A percentile compares a stretch with the other conserved stretches of the same genome.
phyloP scores from a whole-genome alignment of 2,329 filamentous ascomycete genomes.

The Scedosporium boydii region DNA sequence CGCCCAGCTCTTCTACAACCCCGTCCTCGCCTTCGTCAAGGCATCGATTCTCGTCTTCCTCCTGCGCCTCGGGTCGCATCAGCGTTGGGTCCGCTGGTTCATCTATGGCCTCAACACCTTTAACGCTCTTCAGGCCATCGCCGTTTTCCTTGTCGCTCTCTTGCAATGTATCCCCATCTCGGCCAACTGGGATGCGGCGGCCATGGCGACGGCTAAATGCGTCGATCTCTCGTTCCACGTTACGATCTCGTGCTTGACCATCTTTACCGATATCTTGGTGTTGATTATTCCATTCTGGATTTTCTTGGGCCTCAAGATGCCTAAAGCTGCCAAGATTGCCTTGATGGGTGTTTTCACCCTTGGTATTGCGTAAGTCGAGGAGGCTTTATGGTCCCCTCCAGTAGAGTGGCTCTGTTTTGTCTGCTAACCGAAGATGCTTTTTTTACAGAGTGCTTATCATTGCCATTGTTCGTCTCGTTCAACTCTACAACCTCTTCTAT shows the following conservation, averaged over 20 bases:
- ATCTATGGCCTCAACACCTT: slow-evolving; percentile 13
- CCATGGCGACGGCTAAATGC: neutral
- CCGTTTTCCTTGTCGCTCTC: slow-evolving; percentile 6
- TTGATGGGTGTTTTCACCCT: slow-evolving; percentile 28
- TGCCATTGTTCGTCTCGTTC: slow-evolving; percentile 16
- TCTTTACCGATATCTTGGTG: slow-evolving; percentile 19
- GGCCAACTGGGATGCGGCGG: slow-evolving; percentile 3
- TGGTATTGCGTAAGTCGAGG: slow-evolving; percentile 22
- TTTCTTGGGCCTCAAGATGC: slow-evolving; percentile 29
- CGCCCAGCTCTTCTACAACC: slow-evolving; percentile 7
- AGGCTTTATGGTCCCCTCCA: neutral
- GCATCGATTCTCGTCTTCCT: slow-evolving; percentile 7
- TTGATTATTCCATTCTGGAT: slow-evolving; percentile 14
- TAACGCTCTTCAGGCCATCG: slow-evolving; percentile 5
- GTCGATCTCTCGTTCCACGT: slow-evolving; percentile 5
- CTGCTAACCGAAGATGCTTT: neutral
- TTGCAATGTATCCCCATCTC: slow-evolving; percentile 6
- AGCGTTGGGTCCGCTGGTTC: slow-evolving; percentile 19
- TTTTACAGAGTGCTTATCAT: slow-evolving; percentile 19
- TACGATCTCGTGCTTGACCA: neutral
- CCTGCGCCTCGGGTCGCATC: slow-evolving; percentile 27
- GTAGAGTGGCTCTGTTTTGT: no score
- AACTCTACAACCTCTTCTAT: slow-evolving; percentile 4
- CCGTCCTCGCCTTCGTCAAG: slow-evolving; percentile 7
- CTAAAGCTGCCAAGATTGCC: slow-evolving; percentile 26